Conservation (phyloP, 2,329 filamentous ascomycete species). For the Coniosporium uncinatum region DNA sequence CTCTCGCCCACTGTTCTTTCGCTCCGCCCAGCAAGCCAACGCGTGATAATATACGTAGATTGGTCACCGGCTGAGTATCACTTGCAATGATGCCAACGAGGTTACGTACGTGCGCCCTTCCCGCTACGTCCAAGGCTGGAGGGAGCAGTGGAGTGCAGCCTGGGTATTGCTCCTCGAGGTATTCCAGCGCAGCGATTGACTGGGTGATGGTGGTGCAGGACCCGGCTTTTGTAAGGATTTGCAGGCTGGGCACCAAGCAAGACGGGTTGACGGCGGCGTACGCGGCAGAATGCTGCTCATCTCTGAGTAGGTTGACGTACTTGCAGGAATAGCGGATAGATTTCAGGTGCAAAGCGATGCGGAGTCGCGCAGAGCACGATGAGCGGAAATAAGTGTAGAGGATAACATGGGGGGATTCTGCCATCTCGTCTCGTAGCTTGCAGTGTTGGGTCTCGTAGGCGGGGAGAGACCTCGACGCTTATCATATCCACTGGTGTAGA, state of each 20-base stretch:
- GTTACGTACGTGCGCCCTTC: neutral
- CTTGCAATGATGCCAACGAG: neutral
- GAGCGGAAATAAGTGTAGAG: slow-evolving; percentile 59
- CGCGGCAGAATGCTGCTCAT: slow-evolving; percentile 39
- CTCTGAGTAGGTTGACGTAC: slow-evolving; percentile 47
- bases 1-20: slow-evolving; percentile 43
- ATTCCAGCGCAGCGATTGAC: slow-evolving; percentile 1
- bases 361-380: slow-evolving; percentile 55
- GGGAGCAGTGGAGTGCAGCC: slow-evolving; percentile 12
- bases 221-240: no score
- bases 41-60: slow-evolving; percentile 45
- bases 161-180: neutral
- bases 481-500: no score
- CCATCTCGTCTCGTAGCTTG: no score
- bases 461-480: no score
- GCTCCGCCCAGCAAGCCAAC: slow-evolving; percentile 38
- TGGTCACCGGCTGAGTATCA: slow-evolving; percentile 35
- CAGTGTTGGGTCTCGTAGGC: no score
- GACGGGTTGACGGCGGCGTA: slow-evolving; percentile 49
- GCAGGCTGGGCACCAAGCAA: slow-evolving; percentile 43
- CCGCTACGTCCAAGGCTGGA: neutral
- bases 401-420: slow-evolving; percentile 14
- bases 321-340: slow-evolving; percentile 38
- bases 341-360: slow-evolving; percentile 54
- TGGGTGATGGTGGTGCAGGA: slow-evolving; percentile 13